Percentiles rank a stretch among this genome's conserved stretches.
Conservation (phyloP, 2,329 filamentous ascomycete species). For the Daldinia eschscholtzii region DNA sequence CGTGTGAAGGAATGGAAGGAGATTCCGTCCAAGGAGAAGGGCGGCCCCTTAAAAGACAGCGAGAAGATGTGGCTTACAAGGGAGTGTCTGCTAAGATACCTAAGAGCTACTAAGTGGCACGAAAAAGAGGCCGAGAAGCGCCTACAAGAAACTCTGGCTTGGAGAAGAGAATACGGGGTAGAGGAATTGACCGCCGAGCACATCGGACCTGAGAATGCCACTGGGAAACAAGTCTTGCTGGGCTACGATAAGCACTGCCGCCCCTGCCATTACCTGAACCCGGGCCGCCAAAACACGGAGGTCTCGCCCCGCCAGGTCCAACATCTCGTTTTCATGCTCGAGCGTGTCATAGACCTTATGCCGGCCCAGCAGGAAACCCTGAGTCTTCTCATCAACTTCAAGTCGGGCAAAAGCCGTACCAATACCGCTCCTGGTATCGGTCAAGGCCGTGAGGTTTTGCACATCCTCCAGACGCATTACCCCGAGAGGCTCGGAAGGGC, state of each 20-base stretch:
- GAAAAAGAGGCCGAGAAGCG: slow-evolving; percentile 80
- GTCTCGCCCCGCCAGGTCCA: slow-evolving; percentile 87
- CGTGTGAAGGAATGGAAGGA: slow-evolving; percentile 78
- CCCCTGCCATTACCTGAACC: slow-evolving; percentile 92
- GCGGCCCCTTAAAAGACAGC: slow-evolving; percentile 76
- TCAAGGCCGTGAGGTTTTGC: slow-evolving; percentile 84
- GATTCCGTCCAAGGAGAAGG: slow-evolving; percentile 71
- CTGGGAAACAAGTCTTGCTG: slow-evolving; percentile 91
- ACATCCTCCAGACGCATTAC: slow-evolving; percentile 95
- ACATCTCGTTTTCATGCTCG: slow-evolving; percentile 95
- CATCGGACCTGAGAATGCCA: slow-evolving; percentile 94
- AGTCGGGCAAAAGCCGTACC: slow-evolving; percentile 78
- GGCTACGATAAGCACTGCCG: slow-evolving; percentile 88
- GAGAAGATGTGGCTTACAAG: slow-evolving; percentile 92
- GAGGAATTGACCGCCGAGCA: slow-evolving; percentile 84
- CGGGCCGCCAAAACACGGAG: slow-evolving; percentile 92
- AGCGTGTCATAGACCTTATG: slow-evolving; percentile 89
- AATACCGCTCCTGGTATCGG: slow-evolving; percentile 79
- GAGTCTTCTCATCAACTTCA: slow-evolving; percentile 92
- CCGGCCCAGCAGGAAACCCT: slow-evolving; percentile 87
- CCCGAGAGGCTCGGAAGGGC: slow-evolving; percentile 91
- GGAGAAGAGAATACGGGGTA: slow-evolving; percentile 91
- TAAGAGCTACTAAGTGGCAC: slow-evolving; percentile 93
- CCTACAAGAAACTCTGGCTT: slow-evolving; percentile 83
- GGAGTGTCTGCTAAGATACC: slow-evolving; percentile 92